Evolutionary conservation across 352 stramenopile species (phyloP), one percentile per base, ranked within the genome.

Genomic region (Pythium volutum): DNA sequence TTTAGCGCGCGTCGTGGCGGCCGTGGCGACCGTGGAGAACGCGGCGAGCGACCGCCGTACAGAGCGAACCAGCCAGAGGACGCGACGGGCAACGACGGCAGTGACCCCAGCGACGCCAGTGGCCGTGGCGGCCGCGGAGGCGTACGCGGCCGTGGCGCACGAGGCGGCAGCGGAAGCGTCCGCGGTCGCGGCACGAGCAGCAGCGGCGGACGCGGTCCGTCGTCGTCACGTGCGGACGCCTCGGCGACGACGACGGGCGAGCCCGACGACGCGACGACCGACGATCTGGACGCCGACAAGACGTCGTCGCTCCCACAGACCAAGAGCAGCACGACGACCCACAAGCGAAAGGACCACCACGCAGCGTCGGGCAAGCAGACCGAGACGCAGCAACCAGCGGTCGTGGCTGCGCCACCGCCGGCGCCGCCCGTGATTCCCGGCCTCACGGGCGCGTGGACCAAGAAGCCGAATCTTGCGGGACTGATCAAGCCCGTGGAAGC

Each of bases 61-160:
- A 55, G n/a, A 36, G 3, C 43, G 51, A 39, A 10, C 18, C 22
- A 64, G 48, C 46, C 56, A 16, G 43, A 64, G 36, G 56, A 64
- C 36, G 55, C 43, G 27, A 34, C 2, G 1, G 45, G 31, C 29
- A 51, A 57, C 18, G 56, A 56, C 20, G 25, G 45, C 23, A 20
- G 22, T 12, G 50, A 56, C 10, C 43, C 3, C 22, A 50, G 26
- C n/a, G 54, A 52, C 26, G 26, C 26, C n/a, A 16, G 29, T 18
- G 31, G 34, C 48, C 23, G 31, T 18, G 42, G 29, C 22, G 64
- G 79, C 56, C 74, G 71, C 25, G 67, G 70, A 10, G 73, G 67
- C 61, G 75, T 74, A 48, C 73, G 82, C 70, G 80, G 79, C 31
- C 70, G 82, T 64, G 79, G 80, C 36, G 74, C 73, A 20, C 15